Evolutionary conservation across 768 basidiomycete genomes (phyloP).

Genomic region (Cyclocybe aegerita): DNA sequence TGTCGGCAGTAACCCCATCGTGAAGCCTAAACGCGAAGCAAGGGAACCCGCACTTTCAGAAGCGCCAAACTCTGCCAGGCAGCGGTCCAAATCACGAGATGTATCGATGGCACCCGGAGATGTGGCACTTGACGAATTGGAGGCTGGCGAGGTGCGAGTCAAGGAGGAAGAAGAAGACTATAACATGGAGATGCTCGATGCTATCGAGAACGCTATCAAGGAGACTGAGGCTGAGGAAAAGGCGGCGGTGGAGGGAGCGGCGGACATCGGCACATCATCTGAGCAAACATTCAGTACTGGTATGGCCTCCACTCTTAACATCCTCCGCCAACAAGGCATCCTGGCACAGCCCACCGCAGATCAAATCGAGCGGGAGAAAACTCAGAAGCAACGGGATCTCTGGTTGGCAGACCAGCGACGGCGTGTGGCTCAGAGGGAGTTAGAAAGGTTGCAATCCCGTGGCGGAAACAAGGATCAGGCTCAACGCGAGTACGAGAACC

Average conservation of each 20-base stretch:
- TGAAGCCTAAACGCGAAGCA: slow-evolving; percentile 47
- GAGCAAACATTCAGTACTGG: slow-evolving; percentile 84
- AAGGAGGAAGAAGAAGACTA: slow-evolving; percentile 82
- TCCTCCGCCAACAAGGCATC: slow-evolving; percentile 92
- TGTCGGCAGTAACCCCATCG: slow-evolving; percentile 65
- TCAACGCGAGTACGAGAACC: slow-evolving; percentile 92
- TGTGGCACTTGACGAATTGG: slow-evolving; percentile 68
- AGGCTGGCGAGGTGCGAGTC: slow-evolving; percentile 77
- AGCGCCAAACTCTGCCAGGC: slow-evolving; percentile 2
- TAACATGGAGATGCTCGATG: slow-evolving; percentile 71
- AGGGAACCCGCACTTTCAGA: slow-evolving; percentile 27
- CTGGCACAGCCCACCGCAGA: slow-evolving; percentile 65
- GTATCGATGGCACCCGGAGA: slow-evolving; percentile 61
- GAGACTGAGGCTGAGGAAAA: slow-evolving; percentile 28
- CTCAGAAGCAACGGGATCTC: slow-evolving; percentile 81
- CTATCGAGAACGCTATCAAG: slow-evolving; percentile 70
- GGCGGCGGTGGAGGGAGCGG: slow-evolving; percentile 23
- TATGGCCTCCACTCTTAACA: slow-evolving; percentile 84
- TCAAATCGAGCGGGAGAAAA: slow-evolving; percentile 71
- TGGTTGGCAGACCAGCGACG: slow-evolving; percentile 89
- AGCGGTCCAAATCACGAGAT: slow-evolving; percentile 47
- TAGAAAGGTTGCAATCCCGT: slow-evolving; percentile 73
- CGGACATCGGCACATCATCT: slow-evolving; percentile 58
- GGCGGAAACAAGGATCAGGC: slow-evolving; percentile 90
- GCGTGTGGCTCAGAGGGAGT: slow-evolving; percentile 73